Evolutionary conservation across 768 basidiomycete genomes (phyloP), one percentile per base, ranked within the genome.

Genomic region (Suillus clintonianus): DNA sequence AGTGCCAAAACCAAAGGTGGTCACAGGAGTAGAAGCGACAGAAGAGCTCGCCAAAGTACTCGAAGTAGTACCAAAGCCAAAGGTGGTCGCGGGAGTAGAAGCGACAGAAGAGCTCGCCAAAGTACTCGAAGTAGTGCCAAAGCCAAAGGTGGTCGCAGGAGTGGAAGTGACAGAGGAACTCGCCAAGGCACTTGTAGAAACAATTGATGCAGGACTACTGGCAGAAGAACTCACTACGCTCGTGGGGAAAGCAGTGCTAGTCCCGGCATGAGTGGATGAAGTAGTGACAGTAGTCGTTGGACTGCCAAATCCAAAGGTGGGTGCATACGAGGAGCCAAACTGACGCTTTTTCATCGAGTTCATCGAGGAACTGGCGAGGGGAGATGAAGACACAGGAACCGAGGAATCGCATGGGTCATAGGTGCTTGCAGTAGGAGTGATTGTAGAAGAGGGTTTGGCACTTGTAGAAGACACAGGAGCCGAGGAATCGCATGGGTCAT

Each of bases 231-330:
- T 30, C 8, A 50, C 39, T 15, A 54, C 34, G 5, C 41, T 55
- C 5, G 37, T 62, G n/a, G 22, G 22, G 1, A 48, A 59, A 5
- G 37, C 57, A 53, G 48, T 62, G 19, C 27, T 53, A n/a, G 24
- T 22, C 11, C 30, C 9, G 2, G 36, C 6, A 1, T 13, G 37
- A 45, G 62, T 36, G 32, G 63, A 62, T 34, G 47, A 30, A 17
- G 60, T 19, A 43, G 63, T 27, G 13, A 30, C 30, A n/a, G 27
- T 62, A 14, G 62, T 63, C 19, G 62, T 65, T 3, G 64, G 64
- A 48, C 50, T 65, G 22, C 62, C 39, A 30, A 65, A 65, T 11
- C 62, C 64, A 47, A 65, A 65, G 0, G 64, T 65, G 8, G 62
- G 45, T 10, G 24, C 48, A 22, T 63, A 63, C 8, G 64, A 39